Evolutionary conservation across 2,329 filamentous ascomycete genomes (phyloP).

Genomic region (Penicillium capsulatum): DNA sequence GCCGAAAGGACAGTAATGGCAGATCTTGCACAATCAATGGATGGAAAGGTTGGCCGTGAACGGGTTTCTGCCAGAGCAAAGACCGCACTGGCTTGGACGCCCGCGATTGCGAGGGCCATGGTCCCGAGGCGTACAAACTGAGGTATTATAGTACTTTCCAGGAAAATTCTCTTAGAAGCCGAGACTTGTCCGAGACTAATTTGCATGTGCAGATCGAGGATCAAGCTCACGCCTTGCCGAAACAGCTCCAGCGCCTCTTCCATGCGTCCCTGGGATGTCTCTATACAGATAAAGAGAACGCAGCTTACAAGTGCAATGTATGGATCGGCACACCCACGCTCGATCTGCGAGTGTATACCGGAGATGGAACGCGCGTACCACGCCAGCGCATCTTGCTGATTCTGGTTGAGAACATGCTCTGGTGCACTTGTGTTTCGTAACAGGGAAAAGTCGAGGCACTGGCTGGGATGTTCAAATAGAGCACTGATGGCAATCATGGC

Average conservation of each 20-base stretch:
- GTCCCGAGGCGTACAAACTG: slow-evolving; percentile 25
- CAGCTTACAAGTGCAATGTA: slow-evolving; percentile 27
- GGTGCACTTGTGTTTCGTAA: background rate
- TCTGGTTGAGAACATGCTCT: slow-evolving; percentile 1
- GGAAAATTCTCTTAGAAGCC: slow-evolving; percentile 10
- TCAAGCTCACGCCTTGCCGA: slow-evolving; percentile 23
- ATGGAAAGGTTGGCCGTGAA: slow-evolving; percentile 1
- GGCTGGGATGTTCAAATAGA: slow-evolving; percentile 10
- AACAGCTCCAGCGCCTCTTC: slow-evolving; percentile 24
- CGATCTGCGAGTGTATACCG: slow-evolving; percentile 21
- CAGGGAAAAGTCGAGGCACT: slow-evolving; percentile 4
- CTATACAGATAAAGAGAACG: slow-evolving; percentile 29
- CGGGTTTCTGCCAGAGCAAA: slow-evolving; percentile 11
- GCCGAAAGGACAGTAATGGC: slow-evolving; percentile 8
- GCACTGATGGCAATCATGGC: slow-evolving; percentile 15
- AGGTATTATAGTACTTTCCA: slow-evolving; percentile 25
- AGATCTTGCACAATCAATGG: slow-evolving; percentile 9
- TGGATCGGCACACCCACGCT: slow-evolving; percentile 17
- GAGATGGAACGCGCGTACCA: slow-evolving; percentile 31
- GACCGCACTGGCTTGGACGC: slow-evolving; percentile 1
- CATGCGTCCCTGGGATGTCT: slow-evolving; percentile 20
- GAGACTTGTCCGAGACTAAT: slow-evolving; percentile 5
- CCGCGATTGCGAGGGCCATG: slow-evolving; percentile 9
- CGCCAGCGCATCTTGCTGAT: slow-evolving; percentile 18
- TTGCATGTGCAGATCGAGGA: slow-evolving; percentile 16